phyloP scores from a whole-genome alignment of 2,329 filamentous ascomycete species.

The Epichloe uncinata region DNA sequence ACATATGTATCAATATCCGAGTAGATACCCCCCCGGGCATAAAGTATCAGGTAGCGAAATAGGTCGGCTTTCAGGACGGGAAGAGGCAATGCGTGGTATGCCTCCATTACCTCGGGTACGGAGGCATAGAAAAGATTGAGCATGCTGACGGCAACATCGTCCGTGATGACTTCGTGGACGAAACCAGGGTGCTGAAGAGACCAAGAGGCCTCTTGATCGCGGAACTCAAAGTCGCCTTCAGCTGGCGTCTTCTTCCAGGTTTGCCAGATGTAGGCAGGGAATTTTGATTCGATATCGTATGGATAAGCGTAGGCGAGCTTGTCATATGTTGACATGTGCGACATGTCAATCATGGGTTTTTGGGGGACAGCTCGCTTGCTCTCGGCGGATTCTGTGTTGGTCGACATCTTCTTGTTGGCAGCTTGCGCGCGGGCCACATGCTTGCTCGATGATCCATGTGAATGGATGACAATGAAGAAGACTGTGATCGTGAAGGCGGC shows the following conservation, averaged over 20 bases:
- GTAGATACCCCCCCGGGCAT: slow-evolving; percentile 57
- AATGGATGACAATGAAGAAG: slow-evolving; percentile 53
- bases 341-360: slow-evolving; percentile 56
- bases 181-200: slow-evolving; percentile 77
- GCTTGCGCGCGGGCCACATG: slow-evolving; percentile 5
- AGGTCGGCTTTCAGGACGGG: slow-evolving; percentile 69
- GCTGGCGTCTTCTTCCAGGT: slow-evolving; percentile 87
- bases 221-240: slow-evolving; percentile 65
- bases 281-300: slow-evolving; percentile 78
- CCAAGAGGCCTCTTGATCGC: slow-evolving; percentile 82
- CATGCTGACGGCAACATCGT: slow-evolving; percentile 68
- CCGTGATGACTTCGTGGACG: slow-evolving; percentile 94
- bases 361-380: slow-evolving; percentile 3
- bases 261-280: slow-evolving; percentile 98
- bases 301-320: slow-evolving; percentile 90
- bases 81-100: slow-evolving; percentile 59
- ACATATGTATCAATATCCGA: slow-evolving; percentile 86
- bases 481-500: slow-evolving; percentile 55
- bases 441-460: slow-evolving; percentile 26
- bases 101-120: slow-evolving; percentile 64
- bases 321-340: slow-evolving; percentile 58
- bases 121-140: slow-evolving; percentile 78
- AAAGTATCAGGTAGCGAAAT: slow-evolving; percentile 59
- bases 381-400: slow-evolving; percentile 9
- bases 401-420: slow-evolving; percentile 9